A percentile compares a stretch with the other conserved stretches of the same genome.
Evolutionary conservation across 2,329 filamentous ascomycete genomes (phyloP).

Genomic region (Ophiostoma himal-ulmi): DNA sequence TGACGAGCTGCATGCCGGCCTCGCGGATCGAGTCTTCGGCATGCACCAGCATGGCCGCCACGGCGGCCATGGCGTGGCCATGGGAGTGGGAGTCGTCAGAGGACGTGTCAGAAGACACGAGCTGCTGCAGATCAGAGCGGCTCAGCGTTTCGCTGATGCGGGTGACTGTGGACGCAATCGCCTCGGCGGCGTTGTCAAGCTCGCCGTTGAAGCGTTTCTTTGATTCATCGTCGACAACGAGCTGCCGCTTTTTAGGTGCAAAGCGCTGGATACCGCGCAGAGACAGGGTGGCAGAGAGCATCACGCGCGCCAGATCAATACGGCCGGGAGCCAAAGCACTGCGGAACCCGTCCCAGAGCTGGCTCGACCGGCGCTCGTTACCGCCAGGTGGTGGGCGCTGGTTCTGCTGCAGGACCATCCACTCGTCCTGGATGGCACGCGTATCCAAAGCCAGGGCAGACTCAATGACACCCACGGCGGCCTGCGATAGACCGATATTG

Average conservation of each 20-base stretch:
- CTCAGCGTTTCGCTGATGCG: conserved; percentile 67
- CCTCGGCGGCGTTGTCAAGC: conserved; percentile 49
- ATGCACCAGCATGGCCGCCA: conserved; percentile 73
- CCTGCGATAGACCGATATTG: conserved; percentile 47
- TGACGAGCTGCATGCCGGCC: conserved; percentile 74
- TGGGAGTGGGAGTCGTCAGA: conserved; percentile 46
- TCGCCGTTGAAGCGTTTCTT: conserved; percentile 73
- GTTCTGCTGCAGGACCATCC: conserved; percentile 56
- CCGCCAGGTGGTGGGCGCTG: conserved; percentile 58
- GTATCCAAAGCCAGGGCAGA: conserved; percentile 65
- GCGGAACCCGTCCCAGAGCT: conserved; percentile 73
- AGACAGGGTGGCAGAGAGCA: conserved; percentile 63
- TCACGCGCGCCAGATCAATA: conserved; percentile 65
- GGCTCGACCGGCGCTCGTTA: conserved; percentile 62
- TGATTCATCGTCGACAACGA: conserved; percentile 35
- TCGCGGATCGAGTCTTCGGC: conserved; percentile 74
- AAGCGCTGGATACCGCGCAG: conserved; percentile 74
- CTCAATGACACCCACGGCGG: conserved; percentile 60
- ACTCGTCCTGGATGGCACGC: conserved; percentile 62
- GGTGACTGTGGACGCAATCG: conserved; percentile 70
- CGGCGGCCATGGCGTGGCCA: conserved; percentile 54
- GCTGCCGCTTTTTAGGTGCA: conserved; percentile 46
- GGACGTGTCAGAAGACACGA: conserved; percentile 52
- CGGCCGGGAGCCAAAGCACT: conserved; percentile 61
- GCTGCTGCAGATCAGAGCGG: conserved; percentile 57